Evolutionary conservation across 225 moss, liverwort and hornwort species (phyloP), one percentile per base, ranked within the genome.

Genomic region (Anthoceros angustus): DNA sequence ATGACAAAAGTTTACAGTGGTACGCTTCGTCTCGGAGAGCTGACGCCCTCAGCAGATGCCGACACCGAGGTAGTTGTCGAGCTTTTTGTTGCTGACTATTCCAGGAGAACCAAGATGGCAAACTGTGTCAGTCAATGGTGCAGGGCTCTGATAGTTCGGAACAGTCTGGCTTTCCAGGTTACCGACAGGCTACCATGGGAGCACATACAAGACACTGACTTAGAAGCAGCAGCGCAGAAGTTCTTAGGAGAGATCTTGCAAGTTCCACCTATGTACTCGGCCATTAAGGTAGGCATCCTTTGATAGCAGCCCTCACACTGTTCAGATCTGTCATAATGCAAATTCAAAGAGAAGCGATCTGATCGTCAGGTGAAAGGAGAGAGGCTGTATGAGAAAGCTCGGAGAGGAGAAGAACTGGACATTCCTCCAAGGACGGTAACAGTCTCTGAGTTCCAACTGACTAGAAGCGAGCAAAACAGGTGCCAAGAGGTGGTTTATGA

Each of bases 1-100:
- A 76, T 92, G 88, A 98, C 84, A 24, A 98, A 98, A 73, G 82
- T 83, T 63, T 98, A 89, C 80, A 85, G 85, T 72, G 95, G 95
- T 67, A 87, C 83, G 12, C 74, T 92, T 82, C 82, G 92, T 42
- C 77, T 92, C 49, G 95, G 92, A 62, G 95, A 89, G 79, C 76
- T 81, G 66, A 98, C 95, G 66, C 85, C 95, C 61, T 98, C 92
- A 40, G 68, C 83, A 45, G 92, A 92, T 83, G 79, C 84, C 67
- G 82, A 78, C 73, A 98, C 89, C 64, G 79, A 78, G 86, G 91
- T 95, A 71, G 25, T 32, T 21, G 21, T 42, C 20, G 10, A 16
- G 21, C 10, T 65, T 38, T 48, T 42, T 66, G 8, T 4, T 39
- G 6, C 7, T 65, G 11, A 32, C 1, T 32, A 32, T 32, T 32